A percentile compares a stretch with the other conserved stretches of the same genome.
These are phyloP conservation scores for Sporothrix brasiliensis DNA, from an alignment of 2,329 filamentous ascomycete genomes.

Conservation along the genomic window DNA sequence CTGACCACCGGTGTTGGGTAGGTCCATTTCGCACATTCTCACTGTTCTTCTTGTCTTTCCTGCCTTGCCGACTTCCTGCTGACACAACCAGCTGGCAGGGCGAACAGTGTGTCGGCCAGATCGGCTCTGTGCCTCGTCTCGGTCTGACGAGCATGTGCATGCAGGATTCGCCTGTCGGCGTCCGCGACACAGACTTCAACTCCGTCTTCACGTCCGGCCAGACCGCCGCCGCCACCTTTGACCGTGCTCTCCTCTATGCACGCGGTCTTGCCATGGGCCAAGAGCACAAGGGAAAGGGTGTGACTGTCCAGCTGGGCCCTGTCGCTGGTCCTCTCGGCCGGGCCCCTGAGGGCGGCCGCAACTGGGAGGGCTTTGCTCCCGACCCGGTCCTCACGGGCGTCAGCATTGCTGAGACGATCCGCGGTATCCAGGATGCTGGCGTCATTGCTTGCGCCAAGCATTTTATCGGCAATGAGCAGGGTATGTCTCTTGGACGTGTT, in stretches of 20 bases:
- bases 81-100: slow-evolving; percentile 58
- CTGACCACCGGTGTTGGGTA: slow-evolving; percentile 87
- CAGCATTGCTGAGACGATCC: slow-evolving; percentile 71
- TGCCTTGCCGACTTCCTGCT: background rate
- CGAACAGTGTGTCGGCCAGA: slow-evolving; percentile 77
- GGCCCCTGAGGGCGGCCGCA: slow-evolving; percentile 66
- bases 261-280: slow-evolving; percentile 72
- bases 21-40: slow-evolving; percentile 41
- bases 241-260: slow-evolving; percentile 69
- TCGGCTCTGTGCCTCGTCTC: slow-evolving; percentile 69
- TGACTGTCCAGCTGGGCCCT: slow-evolving; percentile 73
- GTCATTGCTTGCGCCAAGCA: slow-evolving; percentile 80
- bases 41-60: background rate
- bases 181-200: slow-evolving; percentile 76
- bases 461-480: slow-evolving; percentile 69
- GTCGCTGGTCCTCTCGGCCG: slow-evolving; percentile 74
- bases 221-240: slow-evolving; percentile 82
- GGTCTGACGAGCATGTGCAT: slow-evolving; percentile 76
- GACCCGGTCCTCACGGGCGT: slow-evolving; percentile 76
- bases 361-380: slow-evolving; percentile 72
- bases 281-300: slow-evolving; percentile 72
- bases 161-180: slow-evolving; percentile 81
- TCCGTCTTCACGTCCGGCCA: slow-evolving; percentile 80
- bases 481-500: slow-evolving; percentile 37
- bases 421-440: slow-evolving; percentile 77